A percentile compares a stretch with the other conserved stretches of the same genome.
phyloP scores from a whole-genome alignment of 441 rosid genomes.

The Corymbia citriodora region DNA sequence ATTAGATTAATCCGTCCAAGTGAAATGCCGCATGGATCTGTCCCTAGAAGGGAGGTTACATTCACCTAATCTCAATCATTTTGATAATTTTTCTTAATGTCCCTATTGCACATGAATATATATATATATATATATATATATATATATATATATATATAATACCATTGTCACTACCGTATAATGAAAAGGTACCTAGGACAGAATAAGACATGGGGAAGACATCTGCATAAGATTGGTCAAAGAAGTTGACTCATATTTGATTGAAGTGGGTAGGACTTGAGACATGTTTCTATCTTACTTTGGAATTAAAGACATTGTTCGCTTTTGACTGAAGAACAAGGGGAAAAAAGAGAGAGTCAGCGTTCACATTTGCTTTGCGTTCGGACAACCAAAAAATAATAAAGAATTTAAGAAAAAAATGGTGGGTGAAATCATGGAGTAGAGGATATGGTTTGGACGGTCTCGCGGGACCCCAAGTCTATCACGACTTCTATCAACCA shows the following conservation, averaged over 20 bases:
- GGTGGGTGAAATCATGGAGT: not conserved
- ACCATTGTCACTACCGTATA: not conserved
- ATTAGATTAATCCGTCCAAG: not conserved
- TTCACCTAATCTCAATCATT: not conserved
- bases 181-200: not conserved
- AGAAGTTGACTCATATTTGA: not conserved
- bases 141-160: no score
- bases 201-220: not conserved
- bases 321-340: not conserved
- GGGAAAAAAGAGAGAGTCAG: not conserved
- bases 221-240: not conserved
- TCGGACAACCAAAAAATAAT: not conserved
- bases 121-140: no score
- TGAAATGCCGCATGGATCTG: not conserved
- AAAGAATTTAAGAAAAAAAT: not conserved
- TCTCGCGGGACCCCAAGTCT: not conserved
- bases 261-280: not conserved
- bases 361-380: not conserved
- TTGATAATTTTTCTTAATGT: not conserved
- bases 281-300: not conserved
- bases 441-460: not conserved
- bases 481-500: not conserved
- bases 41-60: not conserved
- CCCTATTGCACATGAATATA: not conserved
- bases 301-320: not conserved